phyloP scores from a whole-genome alignment of 2,329 filamentous ascomycete genomes.

The Emergomyces orientalis region DNA sequence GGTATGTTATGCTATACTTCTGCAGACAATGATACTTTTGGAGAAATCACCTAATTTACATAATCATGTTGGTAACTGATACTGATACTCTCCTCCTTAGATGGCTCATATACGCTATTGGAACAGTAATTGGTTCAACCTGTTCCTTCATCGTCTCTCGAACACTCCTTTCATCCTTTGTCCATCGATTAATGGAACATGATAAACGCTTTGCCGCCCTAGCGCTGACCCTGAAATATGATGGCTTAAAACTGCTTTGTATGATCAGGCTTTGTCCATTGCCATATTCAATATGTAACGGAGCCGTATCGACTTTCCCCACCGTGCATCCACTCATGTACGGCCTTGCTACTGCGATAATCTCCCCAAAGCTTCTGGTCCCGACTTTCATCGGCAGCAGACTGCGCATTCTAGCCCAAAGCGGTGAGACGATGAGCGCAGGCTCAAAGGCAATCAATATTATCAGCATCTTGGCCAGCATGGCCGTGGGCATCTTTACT shows the following conservation, averaged over 20 bases:
- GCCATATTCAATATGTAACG: conserved; percentile 88
- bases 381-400: conserved; percentile 86
- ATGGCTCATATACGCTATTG: conserved; percentile 73
- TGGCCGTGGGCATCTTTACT: conserved; percentile 61
- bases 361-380: conserved; percentile 78
- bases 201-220: conserved; percentile 86
- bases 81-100: conserved; percentile 36
- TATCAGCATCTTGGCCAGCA: conserved; percentile 63
- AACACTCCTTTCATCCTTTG: conserved; percentile 67
- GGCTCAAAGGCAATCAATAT: conserved; percentile 77
- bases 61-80: conserved; percentile 1
- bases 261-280: conserved; percentile 90
- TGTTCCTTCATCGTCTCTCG: conserved; percentile 72
- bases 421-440: conserved; percentile 70
- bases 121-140: conserved; percentile 68
- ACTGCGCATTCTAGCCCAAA: conserved; percentile 72
- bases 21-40: conserved; percentile 40
- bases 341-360: conserved; percentile 69
- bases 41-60: conserved; percentile 41
- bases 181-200: conserved; percentile 66
- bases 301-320: conserved; percentile 86
- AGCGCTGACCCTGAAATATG: conserved; percentile 75
- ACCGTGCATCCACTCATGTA: conserved; percentile 71
- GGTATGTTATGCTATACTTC: conserved; percentile 46
- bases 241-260: conserved; percentile 77